A percentile compares a stretch with the other conserved stretches of the same genome.
Evolutionary conservation across 805 yeast genomes (phyloP).

Genomic region (Teunomyces gatunensis): DNA sequence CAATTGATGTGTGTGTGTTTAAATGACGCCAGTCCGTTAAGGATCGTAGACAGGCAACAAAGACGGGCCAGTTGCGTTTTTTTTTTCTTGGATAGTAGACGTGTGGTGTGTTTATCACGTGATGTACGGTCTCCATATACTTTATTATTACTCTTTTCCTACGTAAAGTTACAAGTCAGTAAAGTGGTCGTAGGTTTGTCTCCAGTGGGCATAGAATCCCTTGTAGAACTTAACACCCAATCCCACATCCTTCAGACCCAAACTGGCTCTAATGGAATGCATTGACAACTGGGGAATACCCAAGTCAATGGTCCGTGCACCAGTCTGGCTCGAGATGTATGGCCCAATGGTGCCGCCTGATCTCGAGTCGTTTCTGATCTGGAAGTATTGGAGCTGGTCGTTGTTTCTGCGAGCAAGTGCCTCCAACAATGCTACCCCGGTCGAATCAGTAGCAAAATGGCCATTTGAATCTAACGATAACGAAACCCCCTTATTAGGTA

Average conservation of each 20-base stretch:
- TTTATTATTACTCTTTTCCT: background rate
- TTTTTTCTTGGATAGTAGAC: background rate
- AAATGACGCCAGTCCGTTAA: slow-evolving; percentile 2
- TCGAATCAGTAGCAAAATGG: slow-evolving; percentile 79
- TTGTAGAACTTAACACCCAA: slow-evolving; percentile 69
- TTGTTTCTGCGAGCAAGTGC: slow-evolving; percentile 64
- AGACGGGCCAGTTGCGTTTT: background rate
- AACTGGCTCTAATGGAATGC: slow-evolving; percentile 83
- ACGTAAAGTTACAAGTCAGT: slow-evolving; percentile 39
- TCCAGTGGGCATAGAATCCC: slow-evolving; percentile 70
- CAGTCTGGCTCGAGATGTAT: slow-evolving; percentile 57
- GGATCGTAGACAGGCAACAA: slow-evolving; percentile 2
- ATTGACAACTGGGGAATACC: slow-evolving; percentile 83
- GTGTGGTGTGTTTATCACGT: background rate
- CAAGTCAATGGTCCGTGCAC: slow-evolving; percentile 73
- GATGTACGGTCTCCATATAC: too few relatives aligned
- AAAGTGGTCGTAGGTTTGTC: slow-evolving; percentile 51
- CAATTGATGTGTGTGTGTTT: background rate
- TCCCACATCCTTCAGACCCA: slow-evolving; percentile 76
- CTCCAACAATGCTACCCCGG: slow-evolving; percentile 67
- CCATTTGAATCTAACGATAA: slow-evolving; percentile 75
- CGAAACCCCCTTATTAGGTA: slow-evolving; percentile 74
- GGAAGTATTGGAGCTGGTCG: slow-evolving; percentile 75
- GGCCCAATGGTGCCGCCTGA: slow-evolving; percentile 93
- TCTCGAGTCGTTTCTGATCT: slow-evolving; percentile 78